Percentiles rank a stretch among this genome's conserved stretches.
phyloP scores from a whole-genome alignment of 345 rosid species.

The Carallia pectinifolia region DNA sequence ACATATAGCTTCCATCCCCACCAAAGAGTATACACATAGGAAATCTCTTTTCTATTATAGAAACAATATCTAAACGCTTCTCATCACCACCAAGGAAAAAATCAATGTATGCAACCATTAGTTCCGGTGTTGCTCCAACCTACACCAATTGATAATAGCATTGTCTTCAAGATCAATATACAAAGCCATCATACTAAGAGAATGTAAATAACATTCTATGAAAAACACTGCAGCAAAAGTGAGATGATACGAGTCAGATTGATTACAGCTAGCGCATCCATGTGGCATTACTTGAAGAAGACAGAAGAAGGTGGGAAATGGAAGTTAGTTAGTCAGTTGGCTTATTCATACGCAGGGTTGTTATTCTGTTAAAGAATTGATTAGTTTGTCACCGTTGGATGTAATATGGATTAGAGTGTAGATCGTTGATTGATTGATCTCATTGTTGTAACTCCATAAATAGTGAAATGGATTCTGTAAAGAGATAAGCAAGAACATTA shows the following conservation, averaged over 20 bases:
- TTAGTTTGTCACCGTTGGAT: too few species aligned
- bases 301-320: too few species aligned
- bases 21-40: constrained; percentile 98
- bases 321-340: too few species aligned
- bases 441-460: too few species aligned
- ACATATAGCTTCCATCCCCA: constrained; percentile 97
- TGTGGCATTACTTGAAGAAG: too few species aligned
- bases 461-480: too few species aligned
- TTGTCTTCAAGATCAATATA: background rate
- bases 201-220: background rate
- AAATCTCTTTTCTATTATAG: constrained; percentile 79
- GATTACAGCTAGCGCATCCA: too few species aligned
- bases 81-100: constrained; percentile 98
- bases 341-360: too few species aligned
- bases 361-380: too few species aligned
- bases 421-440: too few species aligned
- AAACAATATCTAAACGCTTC: constrained; percentile 90
- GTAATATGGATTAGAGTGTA: too few species aligned
- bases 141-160: constrained; percentile 34
- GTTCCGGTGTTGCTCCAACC: constrained; percentile 97
- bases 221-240: background rate
- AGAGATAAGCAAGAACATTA: too few species aligned
- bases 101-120: constrained; percentile 91
- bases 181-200: background rate
- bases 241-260: background rate